A percentile compares a stretch with the other conserved stretches of the same genome.
phyloP scores from a whole-genome alignment of 768 basidiomycete species.

The Stropharia rugosoannulata region DNA sequence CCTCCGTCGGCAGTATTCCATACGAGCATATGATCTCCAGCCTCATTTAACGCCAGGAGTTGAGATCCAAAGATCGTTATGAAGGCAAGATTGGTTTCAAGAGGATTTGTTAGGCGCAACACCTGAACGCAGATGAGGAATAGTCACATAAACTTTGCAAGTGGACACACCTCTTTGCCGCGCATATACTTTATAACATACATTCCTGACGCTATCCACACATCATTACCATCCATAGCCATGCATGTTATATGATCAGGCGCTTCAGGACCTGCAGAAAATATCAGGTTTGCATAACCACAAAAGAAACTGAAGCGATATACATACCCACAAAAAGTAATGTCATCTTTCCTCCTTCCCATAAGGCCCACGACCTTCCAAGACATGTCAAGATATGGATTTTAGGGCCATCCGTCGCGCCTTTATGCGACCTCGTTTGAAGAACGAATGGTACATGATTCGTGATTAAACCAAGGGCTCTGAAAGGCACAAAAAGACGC shows the following conservation, averaged over 20 bases:
- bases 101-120: constrained; percentile 59
- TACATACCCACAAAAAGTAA: constrained; percentile 90
- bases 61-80: constrained; percentile 81
- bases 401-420: constrained; percentile 79
- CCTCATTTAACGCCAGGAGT: constrained; percentile 76
- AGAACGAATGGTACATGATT: constrained; percentile 88
- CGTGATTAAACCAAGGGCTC: constrained; percentile 92
- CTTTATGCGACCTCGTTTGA: constrained; percentile 83
- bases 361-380: constrained; percentile 89
- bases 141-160: constrained; percentile 5
- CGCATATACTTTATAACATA: constrained; percentile 76
- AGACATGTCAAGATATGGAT: constrained; percentile 86
- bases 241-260: constrained; percentile 71
- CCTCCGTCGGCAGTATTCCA: constrained; percentile 73
- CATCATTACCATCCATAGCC: constrained; percentile 80
- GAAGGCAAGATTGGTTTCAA: constrained; percentile 57
- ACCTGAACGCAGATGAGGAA: constrained; percentile 38
- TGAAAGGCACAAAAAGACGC: constrained; percentile 86
- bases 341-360: constrained; percentile 94
- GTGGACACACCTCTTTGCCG: constrained; percentile 73
- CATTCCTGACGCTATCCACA: constrained; percentile 77
- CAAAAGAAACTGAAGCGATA: constrained; percentile 5
- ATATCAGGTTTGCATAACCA: neutral
- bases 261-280: constrained; percentile 73
- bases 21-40: constrained; percentile 71